Evolutionary conservation across 2,329 filamentous ascomycete species (phyloP).

Genomic region (Rugonectria rugulosa): DNA sequence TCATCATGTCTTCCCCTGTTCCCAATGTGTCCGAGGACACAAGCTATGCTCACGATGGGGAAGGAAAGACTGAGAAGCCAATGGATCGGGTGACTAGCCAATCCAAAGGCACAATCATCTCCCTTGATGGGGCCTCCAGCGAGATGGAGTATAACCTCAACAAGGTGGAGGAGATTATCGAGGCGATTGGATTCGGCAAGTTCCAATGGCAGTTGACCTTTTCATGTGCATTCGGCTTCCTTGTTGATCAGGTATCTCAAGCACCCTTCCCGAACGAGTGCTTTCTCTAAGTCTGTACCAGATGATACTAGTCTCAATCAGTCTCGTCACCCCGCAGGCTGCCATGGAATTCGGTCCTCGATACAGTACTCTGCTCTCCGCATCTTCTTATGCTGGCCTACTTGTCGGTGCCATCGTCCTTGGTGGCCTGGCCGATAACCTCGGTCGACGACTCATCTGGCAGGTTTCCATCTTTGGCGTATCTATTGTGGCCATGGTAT

Average conservation of each 20-base stretch:
- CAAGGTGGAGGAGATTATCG: conserved; percentile 24
- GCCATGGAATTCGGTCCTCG: conserved; percentile 30
- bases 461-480: conserved; percentile 29
- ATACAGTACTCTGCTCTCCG: conserved; percentile 24
- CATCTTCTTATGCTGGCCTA: conserved; percentile 24
- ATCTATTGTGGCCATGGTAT: conserved; percentile 21
- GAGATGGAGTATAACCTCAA: conserved; percentile 16
- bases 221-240: conserved; percentile 31
- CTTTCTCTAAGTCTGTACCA: not conserved
- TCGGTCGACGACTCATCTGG: conserved; percentile 28
- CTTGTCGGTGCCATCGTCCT: conserved; percentile 24
- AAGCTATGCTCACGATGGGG: not conserved
- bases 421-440: conserved; percentile 24
- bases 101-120: conserved; percentile 14
- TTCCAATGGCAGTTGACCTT: conserved; percentile 31
- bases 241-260: conserved; percentile 28
- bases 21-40: not conserved
- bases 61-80: not conserved
- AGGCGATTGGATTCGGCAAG: conserved; percentile 29
- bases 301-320: conserved; percentile 32
- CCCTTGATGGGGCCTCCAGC: not conserved
- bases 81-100: conserved; percentile 10
- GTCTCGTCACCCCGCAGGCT: conserved; percentile 28
- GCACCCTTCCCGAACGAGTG: not conserved
- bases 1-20: not conserved